Conservation (phyloP, 371 early-diverging fungal species). For the Dentiscutata heterogama region DNA sequence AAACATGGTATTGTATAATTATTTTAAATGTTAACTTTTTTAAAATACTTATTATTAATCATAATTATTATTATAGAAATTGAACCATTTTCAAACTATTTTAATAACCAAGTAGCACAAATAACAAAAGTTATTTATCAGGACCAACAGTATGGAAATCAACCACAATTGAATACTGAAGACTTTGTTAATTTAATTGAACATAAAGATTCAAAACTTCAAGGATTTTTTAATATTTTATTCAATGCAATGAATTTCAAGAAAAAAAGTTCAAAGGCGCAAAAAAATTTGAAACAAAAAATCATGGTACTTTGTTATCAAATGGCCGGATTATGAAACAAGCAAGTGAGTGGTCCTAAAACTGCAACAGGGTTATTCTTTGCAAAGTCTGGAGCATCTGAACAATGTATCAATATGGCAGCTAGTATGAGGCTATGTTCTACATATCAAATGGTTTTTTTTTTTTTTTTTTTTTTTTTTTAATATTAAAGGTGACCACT, state of each 20-base stretch:
- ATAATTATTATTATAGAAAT: background rate
- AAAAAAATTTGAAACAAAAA: background rate
- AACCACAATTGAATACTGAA: background rate
- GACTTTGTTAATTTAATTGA: background rate
- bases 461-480: too few relatives aligned
- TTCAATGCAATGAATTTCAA: background rate
- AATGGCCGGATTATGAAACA: background rate
- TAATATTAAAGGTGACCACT: too few relatives aligned
- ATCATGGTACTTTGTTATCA: background rate
- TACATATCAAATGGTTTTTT: too few relatives aligned
- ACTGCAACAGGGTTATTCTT: too few relatives aligned
- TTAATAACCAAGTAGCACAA: background rate
- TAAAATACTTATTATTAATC: too few relatives aligned
- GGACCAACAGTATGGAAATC: background rate
- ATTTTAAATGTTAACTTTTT: too few relatives aligned
- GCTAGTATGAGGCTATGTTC: too few relatives aligned
- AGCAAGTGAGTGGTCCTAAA: too few relatives aligned
- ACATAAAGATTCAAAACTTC: background rate
- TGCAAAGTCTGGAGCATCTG: too few relatives aligned
- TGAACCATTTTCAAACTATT: background rate
- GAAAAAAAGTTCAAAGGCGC: background rate
- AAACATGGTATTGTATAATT: too few relatives aligned
- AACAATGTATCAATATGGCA: background rate
- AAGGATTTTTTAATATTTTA: background rate
- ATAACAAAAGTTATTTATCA: background rate